phyloP scores from a whole-genome alignment of 1,284 basidiomycete species.

The Ustilago bromivora region DNA sequence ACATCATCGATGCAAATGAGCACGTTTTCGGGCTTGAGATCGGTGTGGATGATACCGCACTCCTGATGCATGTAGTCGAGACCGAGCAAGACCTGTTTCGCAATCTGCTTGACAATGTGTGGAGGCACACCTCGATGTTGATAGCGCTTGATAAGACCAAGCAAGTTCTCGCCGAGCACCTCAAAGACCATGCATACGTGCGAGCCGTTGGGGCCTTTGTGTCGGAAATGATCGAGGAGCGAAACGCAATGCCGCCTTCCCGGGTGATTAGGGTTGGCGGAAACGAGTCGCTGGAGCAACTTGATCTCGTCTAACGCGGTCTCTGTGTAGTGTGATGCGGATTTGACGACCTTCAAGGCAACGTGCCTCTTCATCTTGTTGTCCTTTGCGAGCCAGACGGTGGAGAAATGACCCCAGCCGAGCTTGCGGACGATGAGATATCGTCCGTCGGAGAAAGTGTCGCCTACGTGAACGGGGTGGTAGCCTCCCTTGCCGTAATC shows the following conservation, averaged over 20 bases:
- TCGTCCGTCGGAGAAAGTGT: slow-evolving; percentile 86
- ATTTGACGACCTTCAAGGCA: slow-evolving; percentile 98
- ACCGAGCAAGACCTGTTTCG: slow-evolving; percentile 93
- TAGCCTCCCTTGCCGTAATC: slow-evolving; percentile 77
- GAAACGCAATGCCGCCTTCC: slow-evolving; percentile 79
- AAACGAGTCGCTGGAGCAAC: slow-evolving; percentile 92
- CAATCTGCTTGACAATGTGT: slow-evolving; percentile 93
- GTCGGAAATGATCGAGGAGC: slow-evolving; percentile 95
- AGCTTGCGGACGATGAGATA: slow-evolving; percentile 94
- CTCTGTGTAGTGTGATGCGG: slow-evolving; percentile 94
- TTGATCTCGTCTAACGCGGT: slow-evolving; percentile 99
- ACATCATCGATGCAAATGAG: slow-evolving; percentile 97
- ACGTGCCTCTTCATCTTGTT: slow-evolving; percentile 91
- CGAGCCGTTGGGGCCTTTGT: slow-evolving; percentile 93
- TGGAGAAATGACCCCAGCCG: slow-evolving; percentile 94
- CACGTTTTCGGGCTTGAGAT: slow-evolving; percentile 98
- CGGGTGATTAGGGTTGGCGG: slow-evolving; percentile 76
- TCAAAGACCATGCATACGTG: slow-evolving; percentile 99
- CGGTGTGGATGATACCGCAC: slow-evolving; percentile 85
- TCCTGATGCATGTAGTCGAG: slow-evolving; percentile 97
- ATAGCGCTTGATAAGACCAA: slow-evolving; percentile 95
- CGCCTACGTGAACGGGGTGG: slow-evolving; percentile 93
- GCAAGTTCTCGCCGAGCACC: slow-evolving; percentile 96
- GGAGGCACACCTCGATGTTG: slow-evolving; percentile 96
- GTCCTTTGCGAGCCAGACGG: slow-evolving; percentile 71